Evolutionary conservation across 768 basidiomycete genomes (phyloP).

Genomic region (Xanthoconium purpureum): DNA sequence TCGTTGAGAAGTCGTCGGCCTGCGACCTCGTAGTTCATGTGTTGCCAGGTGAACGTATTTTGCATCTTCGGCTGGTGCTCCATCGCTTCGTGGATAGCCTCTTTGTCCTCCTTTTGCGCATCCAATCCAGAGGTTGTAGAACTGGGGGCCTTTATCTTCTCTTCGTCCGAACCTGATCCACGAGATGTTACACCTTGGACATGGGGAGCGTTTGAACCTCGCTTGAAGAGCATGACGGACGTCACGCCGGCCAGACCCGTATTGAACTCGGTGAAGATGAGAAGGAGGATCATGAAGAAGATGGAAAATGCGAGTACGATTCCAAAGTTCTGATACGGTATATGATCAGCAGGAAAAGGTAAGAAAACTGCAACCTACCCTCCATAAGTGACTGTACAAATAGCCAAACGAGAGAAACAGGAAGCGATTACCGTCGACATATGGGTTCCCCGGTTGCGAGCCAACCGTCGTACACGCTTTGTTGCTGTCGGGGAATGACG

Average conservation of each 20-base stretch:
- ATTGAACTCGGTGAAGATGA: slow-evolving; percentile 59
- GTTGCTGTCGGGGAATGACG: slow-evolving; percentile 51
- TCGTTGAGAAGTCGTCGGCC: slow-evolving; percentile 61
- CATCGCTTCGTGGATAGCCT: slow-evolving; percentile 31
- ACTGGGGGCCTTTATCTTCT: slow-evolving; percentile 23
- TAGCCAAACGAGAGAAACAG: slow-evolving; percentile 42
- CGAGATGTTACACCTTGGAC: background rate
- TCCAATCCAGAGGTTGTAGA: slow-evolving; percentile 7
- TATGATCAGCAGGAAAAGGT: background rate
- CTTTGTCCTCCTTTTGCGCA: slow-evolving; percentile 6
- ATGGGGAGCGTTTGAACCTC: slow-evolving; percentile 39
- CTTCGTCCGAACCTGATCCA: slow-evolving; percentile 28
- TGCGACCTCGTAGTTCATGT: slow-evolving; percentile 63
- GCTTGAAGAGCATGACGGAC: slow-evolving; percentile 63
- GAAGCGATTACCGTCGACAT: slow-evolving; percentile 62
- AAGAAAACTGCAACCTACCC: slow-evolving; percentile 29
- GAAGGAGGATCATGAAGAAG: slow-evolving; percentile 52
- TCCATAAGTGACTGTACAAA: slow-evolving; percentile 47
- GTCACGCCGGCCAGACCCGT: slow-evolving; percentile 35
- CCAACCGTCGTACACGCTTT: slow-evolving; percentile 79
- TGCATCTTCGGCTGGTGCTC: slow-evolving; percentile 35
- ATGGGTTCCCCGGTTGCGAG: slow-evolving; percentile 53
- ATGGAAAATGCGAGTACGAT: slow-evolving; percentile 64
- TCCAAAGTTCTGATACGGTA: slow-evolving; percentile 53
- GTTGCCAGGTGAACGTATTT: slow-evolving; percentile 79